A percentile compares a stretch with the other conserved stretches of the same genome.
These are phyloP conservation scores for Physaria fendleri DNA, from an alignment of 345 rosid genomes.

Conservation along the genomic window DNA sequence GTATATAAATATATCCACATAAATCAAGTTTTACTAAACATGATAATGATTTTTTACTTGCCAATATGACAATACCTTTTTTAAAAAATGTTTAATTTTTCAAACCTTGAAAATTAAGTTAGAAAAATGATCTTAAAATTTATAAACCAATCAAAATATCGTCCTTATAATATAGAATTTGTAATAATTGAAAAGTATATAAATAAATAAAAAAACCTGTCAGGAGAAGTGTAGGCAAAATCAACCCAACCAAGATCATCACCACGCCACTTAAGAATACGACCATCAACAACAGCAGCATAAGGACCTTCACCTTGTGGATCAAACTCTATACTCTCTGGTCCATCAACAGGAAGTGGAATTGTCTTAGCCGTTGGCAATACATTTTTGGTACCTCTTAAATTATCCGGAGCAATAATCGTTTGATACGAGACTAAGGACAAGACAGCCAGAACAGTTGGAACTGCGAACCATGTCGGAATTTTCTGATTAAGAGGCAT, in stretches of 20 bases:
- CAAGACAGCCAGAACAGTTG: background rate
- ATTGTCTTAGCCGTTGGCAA: background rate
- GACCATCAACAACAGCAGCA: conserved; percentile 9
- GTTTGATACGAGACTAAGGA: background rate
- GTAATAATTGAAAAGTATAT: background rate
- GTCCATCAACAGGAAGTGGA: conserved; percentile 6
- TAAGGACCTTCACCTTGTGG: conserved; percentile 27
- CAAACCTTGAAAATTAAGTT: too few relatives aligned
- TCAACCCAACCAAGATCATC: conserved; percentile 41
- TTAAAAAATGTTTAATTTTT: too few relatives aligned
- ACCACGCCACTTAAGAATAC: conserved; percentile 27
- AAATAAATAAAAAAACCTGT: conserved; percentile 28
- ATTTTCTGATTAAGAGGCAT: background rate
- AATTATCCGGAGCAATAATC: background rate
- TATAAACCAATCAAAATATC: too few relatives aligned
- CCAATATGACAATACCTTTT: too few relatives aligned
- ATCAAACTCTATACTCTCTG: conserved; percentile 23
- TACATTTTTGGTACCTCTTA: background rate
- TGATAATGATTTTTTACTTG: too few relatives aligned
- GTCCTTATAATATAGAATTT: background rate
- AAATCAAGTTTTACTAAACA: too few relatives aligned
- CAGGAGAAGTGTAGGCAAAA: conserved; percentile 45
- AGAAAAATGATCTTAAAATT: too few relatives aligned
- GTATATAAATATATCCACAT: too few relatives aligned
- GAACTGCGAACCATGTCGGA: background rate